Evolutionary conservation across 1,139 yeast genomes (phyloP).

Genomic region (Geotrichum restrictum): DNA sequence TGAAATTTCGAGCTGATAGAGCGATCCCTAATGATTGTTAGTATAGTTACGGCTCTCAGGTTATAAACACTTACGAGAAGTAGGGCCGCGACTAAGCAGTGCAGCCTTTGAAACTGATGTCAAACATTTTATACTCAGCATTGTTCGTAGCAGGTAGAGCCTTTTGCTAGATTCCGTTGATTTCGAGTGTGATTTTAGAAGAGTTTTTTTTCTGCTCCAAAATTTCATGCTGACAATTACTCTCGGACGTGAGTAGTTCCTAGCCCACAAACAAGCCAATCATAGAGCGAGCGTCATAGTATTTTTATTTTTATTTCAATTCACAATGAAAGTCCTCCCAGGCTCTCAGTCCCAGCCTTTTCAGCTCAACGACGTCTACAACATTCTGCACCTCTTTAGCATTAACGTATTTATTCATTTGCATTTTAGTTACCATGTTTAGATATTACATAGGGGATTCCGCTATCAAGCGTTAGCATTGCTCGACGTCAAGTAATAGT

Average conservation of each 20-base stretch:
- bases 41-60: too few species aligned
- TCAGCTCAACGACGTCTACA: too few species aligned
- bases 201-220: slow-evolving; percentile 1
- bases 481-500: slow-evolving; percentile 11
- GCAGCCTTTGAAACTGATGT: neutral
- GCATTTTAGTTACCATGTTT: slow-evolving; percentile 10
- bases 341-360: neutral
- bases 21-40: too few species aligned
- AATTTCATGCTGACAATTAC: slow-evolving; percentile 19
- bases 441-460: neutral
- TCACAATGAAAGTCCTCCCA: too few species aligned
- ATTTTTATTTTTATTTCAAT: too few species aligned
- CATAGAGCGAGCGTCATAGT: neutral
- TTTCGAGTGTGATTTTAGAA: slow-evolving; percentile 3
- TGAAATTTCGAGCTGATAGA: neutral
- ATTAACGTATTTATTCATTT: slow-evolving; percentile 19
- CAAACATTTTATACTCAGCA: neutral
- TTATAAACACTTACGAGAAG: too few species aligned
- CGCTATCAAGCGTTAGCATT: too few species aligned
- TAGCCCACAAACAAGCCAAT: slow-evolving; percentile 11
- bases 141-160: neutral
- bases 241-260: slow-evolving; percentile 5
- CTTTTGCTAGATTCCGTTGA: neutral
- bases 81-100: too few species aligned
- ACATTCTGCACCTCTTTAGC: too few species aligned